phyloP scores from a whole-genome alignment of 768 basidiomycete species.

The Baorangia bicolor region DNA sequence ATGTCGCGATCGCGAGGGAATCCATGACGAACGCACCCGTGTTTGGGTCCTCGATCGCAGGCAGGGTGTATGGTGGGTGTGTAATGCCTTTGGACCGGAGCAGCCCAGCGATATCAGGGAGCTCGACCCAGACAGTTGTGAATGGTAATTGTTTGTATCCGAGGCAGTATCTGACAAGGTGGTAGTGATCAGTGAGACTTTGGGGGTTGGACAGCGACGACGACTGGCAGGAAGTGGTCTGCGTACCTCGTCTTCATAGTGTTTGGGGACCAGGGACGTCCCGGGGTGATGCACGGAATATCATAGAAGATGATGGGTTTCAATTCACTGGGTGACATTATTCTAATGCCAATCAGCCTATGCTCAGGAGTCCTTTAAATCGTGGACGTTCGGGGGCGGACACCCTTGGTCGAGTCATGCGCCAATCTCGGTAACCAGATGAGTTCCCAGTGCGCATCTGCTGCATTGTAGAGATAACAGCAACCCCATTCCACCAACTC shows the following conservation, averaged over 20 bases:
- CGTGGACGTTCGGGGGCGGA: no score
- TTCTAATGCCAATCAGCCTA: no score
- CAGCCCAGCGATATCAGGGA: constrained; percentile 45
- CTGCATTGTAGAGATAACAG: no score
- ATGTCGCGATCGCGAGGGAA: constrained; percentile 46
- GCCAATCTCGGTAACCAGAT: neutral
- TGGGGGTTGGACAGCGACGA: neutral
- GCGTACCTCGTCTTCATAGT: constrained; percentile 15
- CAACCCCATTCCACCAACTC: no score
- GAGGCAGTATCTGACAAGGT: constrained; percentile 12
- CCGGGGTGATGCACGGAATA: constrained; percentile 28
- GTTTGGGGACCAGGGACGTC: constrained; percentile 40
- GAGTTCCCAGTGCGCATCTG: neutral
- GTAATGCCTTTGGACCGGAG: constrained; percentile 29
- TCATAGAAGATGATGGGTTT: constrained; percentile 37
- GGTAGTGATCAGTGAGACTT: neutral
- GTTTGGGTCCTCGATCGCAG: constrained; percentile 48
- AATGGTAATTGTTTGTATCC: constrained; percentile 14
- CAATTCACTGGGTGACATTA: constrained; percentile 9
- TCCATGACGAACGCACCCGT: constrained; percentile 41
- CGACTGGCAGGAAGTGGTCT: no score
- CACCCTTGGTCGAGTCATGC: neutral
- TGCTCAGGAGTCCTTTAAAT: neutral
- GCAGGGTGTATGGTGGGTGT: constrained; percentile 39
- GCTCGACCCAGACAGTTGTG: constrained; percentile 21